These are phyloP conservation scores for Cucumis sativus DNA, from an alignment of 306 rosid species.

Conservation along the genomic window DNA sequence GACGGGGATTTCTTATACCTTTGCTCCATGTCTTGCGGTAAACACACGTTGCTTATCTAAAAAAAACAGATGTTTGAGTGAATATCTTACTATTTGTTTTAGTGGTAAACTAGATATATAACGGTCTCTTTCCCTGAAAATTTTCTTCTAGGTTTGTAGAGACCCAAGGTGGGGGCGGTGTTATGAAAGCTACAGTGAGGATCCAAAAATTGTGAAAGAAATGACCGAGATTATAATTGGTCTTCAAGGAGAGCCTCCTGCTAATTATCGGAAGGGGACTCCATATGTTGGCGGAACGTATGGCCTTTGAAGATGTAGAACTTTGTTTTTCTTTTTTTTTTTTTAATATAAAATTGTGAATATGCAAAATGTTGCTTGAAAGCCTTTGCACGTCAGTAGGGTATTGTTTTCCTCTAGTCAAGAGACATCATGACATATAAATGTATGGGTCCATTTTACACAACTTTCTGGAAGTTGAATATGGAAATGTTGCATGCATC, in stretches of 20 bases:
- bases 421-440: not conserved
- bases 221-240: constrained; percentile 85
- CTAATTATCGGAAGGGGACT: constrained; percentile 43
- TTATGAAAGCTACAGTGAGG: constrained; percentile 98
- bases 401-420: not conserved
- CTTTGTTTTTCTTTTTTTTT: not conserved
- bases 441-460: not conserved
- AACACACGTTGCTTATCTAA: constrained; percentile 8
- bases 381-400: not conserved
- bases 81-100: not conserved
- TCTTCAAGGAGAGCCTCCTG: constrained; percentile 71
- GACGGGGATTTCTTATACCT: constrained; percentile 79
- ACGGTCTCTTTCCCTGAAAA: constrained; percentile 20
- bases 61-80: constrained; percentile 8
- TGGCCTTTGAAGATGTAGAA: constrained; percentile 16
- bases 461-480: not conserved
- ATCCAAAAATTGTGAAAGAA: constrained; percentile 57
- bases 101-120: not conserved
- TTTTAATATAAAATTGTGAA: not conserved
- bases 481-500: not conserved
- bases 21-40: constrained; percentile 98
- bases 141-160: constrained; percentile 64
- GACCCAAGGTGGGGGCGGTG: constrained; percentile 99
- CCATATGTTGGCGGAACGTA: constrained; percentile 89
- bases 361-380: not conserved